Base-by-base conservation (phyloP, 805 yeast species). In the Metschnikowia hibisci region DNA sequence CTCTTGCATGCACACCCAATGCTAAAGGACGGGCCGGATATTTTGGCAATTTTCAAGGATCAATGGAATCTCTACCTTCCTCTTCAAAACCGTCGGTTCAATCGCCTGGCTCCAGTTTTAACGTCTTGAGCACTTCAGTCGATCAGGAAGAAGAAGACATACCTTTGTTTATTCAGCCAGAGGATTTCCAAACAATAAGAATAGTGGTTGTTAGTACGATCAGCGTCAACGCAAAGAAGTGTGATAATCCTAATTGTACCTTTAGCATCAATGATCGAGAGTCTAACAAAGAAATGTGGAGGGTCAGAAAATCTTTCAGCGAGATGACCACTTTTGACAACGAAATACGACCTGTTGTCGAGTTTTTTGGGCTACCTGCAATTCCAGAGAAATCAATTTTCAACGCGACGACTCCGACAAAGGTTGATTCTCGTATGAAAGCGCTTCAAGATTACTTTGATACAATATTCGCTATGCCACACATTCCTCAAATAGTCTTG, bases 261-360 rank as follows among this genome's bases (percentile, higher is more conserved):
- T 72, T 90, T 42, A 74, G 83, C 13, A 79, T 85, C 4, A 66
- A 74, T 35, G 91, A 85, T 51, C 74, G 81, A 27, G 79, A 73
- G 18, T 64, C 81, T 2, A 67, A 71, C 31, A 80, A 80, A 47
- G 87, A 82, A 53, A 76, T 86, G 69, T 90, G 95, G 84, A 73
- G 81, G 52, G 79, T 87, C 41, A 69, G 80, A 32, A 88, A 88
- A 55, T 62, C 80, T 2, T 75, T 80, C 45, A 65, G 76, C 1
- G 83, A 82, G 52, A 64, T 91, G n/a, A 48, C 68, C 5, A 69
- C 73, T 8, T 71, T 90, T 48, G 95, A 88, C 61, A 61, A 65
- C 16, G 77, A 73, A 31, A 66, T 87, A 9, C 70, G 88, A 48
- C 77, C 77, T 4, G 59, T 67, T 9, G 62, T 69, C 13, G 75